Conservation (phyloP, 306 rosid genomes). For the Cucurbita moschata region DNA sequence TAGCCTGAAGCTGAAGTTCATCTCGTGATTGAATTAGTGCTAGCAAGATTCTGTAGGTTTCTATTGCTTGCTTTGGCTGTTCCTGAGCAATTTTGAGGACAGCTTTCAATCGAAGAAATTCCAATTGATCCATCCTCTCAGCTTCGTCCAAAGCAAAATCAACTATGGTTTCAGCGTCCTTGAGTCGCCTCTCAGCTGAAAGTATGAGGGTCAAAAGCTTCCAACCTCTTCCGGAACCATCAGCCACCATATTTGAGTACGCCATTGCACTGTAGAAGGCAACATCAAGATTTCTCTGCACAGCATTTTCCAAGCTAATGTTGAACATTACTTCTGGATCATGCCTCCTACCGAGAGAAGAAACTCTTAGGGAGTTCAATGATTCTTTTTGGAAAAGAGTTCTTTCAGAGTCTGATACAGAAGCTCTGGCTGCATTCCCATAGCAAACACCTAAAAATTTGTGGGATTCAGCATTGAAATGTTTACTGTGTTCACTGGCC, state of each 20-base stretch:
- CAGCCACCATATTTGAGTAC: conserved; percentile 48
- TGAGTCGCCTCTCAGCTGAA: conserved; percentile 67
- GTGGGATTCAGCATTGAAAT: conserved; percentile 40
- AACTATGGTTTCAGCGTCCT: conserved; percentile 62
- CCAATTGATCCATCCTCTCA: conserved; percentile 51
- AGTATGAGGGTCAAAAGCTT: conserved; percentile 53
- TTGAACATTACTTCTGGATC: conserved; percentile 46
- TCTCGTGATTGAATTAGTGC: conserved; percentile 54
- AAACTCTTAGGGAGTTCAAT: conserved; percentile 36
- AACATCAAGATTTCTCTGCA: conserved; percentile 59
- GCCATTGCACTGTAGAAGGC: conserved; percentile 47
- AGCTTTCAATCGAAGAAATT: conserved; percentile 71
- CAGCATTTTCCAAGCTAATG: conserved; percentile 66
- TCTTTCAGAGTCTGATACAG: conserved; percentile 70
- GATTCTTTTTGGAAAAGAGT: conserved; percentile 42
- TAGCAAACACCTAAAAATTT: conserved; percentile 65
- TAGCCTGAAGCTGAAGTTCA: conserved; percentile 31
- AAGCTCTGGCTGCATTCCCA: conserved; percentile 58
- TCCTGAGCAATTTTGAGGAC: conserved; percentile 64
- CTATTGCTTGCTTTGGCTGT: conserved; percentile 84
- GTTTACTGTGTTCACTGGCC: conserved; percentile 35
- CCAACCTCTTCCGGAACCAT: conserved; percentile 59
- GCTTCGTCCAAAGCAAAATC: conserved; percentile 78
- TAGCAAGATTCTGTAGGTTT: conserved; percentile 73
- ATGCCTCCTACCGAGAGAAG: conserved; percentile 23